Percentiles rank a stretch among this genome's conserved stretches.
These are phyloP conservation scores for Cystobasidium onofrii DNA, from an alignment of 768 basidiomycete species.

Conservation along the genomic window DNA sequence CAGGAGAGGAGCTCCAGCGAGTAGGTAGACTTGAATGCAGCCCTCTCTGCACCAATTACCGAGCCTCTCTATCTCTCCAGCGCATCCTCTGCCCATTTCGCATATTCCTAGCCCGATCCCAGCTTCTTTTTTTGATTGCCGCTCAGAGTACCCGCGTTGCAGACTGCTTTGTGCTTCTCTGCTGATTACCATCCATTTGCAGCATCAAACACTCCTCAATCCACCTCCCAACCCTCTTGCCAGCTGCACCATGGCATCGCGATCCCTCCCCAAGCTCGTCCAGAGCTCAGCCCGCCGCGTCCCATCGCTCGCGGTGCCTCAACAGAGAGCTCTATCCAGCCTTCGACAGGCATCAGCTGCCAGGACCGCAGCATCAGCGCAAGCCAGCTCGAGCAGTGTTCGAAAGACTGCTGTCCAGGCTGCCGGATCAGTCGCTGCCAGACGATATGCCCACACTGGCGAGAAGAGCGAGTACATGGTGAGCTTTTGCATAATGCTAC, in stretches of 20 bases:
- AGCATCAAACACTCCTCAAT: background rate
- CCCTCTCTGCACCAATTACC: background rate
- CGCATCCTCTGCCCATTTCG: background rate
- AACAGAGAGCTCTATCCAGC: conserved; percentile 18
- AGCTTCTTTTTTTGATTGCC: conserved; percentile 3
- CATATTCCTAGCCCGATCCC: background rate
- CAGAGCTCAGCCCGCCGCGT: background rate
- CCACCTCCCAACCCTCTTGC: background rate
- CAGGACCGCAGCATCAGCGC: background rate
- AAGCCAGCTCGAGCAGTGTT: background rate
- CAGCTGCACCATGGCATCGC: conserved; percentile 16
- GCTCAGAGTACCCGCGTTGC: background rate
- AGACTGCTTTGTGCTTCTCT: background rate
- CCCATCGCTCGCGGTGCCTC: background rate
- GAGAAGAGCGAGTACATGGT: conserved; percentile 27
- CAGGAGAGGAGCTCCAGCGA: too few species aligned
- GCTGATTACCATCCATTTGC: background rate
- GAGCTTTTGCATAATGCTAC: background rate
- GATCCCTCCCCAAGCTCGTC: conserved; percentile 2
- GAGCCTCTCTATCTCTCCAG: background rate
- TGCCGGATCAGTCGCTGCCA: background rate
- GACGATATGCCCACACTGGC: conserved; percentile 15
- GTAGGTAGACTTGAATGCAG: background rate
- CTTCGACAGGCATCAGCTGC: background rate
- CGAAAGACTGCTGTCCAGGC: background rate